phyloP scores from a whole-genome alignment of 2,329 filamentous ascomycete genomes.

The Trichoderma breve region DNA sequence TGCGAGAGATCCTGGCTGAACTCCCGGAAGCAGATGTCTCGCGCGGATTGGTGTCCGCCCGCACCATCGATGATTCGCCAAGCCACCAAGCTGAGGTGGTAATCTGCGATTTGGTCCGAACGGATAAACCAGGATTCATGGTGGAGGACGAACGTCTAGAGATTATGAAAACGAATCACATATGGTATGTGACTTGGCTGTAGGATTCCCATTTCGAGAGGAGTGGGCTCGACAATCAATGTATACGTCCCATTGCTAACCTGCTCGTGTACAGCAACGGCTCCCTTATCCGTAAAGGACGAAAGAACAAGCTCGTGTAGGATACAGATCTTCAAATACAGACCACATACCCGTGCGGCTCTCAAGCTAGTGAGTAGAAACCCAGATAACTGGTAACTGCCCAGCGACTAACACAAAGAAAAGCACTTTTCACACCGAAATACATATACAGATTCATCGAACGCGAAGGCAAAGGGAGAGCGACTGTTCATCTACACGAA shows the following conservation, averaged over 20 bases:
- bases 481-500: not conserved
- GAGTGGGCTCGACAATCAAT: not conserved
- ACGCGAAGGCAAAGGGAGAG: not conserved
- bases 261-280: too few relatives aligned
- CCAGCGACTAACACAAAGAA: not conserved
- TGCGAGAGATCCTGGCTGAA: too few relatives aligned
- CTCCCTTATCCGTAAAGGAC: not conserved
- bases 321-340: not conserved
- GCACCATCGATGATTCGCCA: too few relatives aligned
- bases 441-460: not conserved
- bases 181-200: too few relatives aligned
- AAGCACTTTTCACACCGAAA: not conserved
- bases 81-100: too few relatives aligned
- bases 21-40: too few relatives aligned
- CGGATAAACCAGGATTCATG: too few relatives aligned
- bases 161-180: too few relatives aligned
- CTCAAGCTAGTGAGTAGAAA: not conserved
- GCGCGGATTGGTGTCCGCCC: too few relatives aligned
- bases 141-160: too few relatives aligned
- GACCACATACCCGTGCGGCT: not conserved
- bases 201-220: too few relatives aligned
- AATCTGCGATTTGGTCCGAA: too few relatives aligned
- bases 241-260: not conserved
- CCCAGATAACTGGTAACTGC: not conserved
- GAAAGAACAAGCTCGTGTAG: not conserved